Evolutionary conservation across 2,329 filamentous ascomycete genomes (phyloP).

Genomic region (Exophiala lecanii-corni): DNA sequence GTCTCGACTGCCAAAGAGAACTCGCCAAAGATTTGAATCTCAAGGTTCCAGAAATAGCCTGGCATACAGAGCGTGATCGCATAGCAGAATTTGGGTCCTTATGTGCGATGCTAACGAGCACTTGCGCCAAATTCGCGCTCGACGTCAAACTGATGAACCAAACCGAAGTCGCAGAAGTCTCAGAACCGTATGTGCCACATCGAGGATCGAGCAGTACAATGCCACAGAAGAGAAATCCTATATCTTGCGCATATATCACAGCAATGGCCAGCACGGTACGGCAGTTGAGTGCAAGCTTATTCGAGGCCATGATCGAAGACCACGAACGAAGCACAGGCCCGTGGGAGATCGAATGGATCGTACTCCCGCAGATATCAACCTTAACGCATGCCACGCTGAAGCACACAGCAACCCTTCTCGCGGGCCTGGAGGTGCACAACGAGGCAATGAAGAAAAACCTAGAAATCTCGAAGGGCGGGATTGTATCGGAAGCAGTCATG

Average conservation of each 20-base stretch:
- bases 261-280: constrained; percentile 52
- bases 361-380: constrained; percentile 52
- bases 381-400: constrained; percentile 49
- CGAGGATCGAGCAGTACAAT: constrained; percentile 53
- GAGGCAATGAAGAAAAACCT: constrained; percentile 50
- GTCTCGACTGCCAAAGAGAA: constrained; percentile 22
- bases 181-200: constrained; percentile 53
- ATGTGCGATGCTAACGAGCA: constrained; percentile 22
- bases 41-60: constrained; percentile 22
- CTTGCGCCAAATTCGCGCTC: constrained; percentile 47
- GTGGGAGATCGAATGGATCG: constrained; percentile 58
- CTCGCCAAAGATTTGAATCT: constrained; percentile 24
- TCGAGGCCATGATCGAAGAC: constrained; percentile 55
- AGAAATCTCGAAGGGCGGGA: constrained; percentile 49
- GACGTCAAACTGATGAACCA: constrained; percentile 57
- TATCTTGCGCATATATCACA: constrained; percentile 53
- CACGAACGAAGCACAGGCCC: constrained; percentile 56
- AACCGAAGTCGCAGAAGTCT: constrained; percentile 52
- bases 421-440: constrained; percentile 48
- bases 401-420: constrained; percentile 51
- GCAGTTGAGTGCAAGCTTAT: constrained; percentile 48
- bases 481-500: constrained; percentile 57
- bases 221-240: constrained; percentile 58
- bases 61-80: constrained; percentile 26
- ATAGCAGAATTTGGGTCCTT: constrained; percentile 24